Base-by-base conservation (phyloP, 495 filamentous ascomycete genomes). In the Trichoderma erinaceum region DNA sequence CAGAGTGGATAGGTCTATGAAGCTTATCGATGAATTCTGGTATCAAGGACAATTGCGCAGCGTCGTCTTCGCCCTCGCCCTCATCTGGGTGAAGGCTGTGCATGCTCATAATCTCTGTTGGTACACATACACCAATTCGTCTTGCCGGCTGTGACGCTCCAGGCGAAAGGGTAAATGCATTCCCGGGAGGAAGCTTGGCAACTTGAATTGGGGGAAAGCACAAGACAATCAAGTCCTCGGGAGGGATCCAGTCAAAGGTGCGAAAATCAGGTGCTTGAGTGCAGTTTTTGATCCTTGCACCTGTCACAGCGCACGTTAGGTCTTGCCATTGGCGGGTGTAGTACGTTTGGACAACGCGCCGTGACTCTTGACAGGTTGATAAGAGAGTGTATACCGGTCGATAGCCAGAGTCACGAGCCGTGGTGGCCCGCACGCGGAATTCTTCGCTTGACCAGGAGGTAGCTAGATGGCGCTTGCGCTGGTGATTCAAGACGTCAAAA, bases 21-120 rank as follows among this genome's bases (percentile, higher is more conserved):
- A 61, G 56, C 13, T 61, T 16, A 32, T 61, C 11, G 25, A 61
- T 61, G 12, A 61, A 61, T 15, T 61, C 23, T 61, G 56, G 56
- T 12, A 61, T 29, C 3, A 61, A 18, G 56, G 56, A 18, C 5
- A 61, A 10, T 16, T 61, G 25, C 3, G 56, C 56, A 32, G 56
- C 56, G 25, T 32, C 23, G 25, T 61, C 56, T 13, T 61, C 56
- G 56, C 12, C 25, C 13, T 61, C 56, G 27, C 12, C 25, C 10
- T 61, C 56, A 16, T 61, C 56, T 0, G 56, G 56, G 7, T 32
- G 11, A 7, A 61, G 5, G 23, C 13, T 11, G 10, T 15, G 1
- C 56, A 29, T 61, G 23, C 7, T 16, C 56, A 61, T 29, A 6
- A 61, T 18, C 16, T 32, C 56, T 7, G 23, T 13, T 15, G 56